Base-by-base conservation (phyloP, 371 early-diverging fungal genomes). In the Mucor irregularis region DNA sequence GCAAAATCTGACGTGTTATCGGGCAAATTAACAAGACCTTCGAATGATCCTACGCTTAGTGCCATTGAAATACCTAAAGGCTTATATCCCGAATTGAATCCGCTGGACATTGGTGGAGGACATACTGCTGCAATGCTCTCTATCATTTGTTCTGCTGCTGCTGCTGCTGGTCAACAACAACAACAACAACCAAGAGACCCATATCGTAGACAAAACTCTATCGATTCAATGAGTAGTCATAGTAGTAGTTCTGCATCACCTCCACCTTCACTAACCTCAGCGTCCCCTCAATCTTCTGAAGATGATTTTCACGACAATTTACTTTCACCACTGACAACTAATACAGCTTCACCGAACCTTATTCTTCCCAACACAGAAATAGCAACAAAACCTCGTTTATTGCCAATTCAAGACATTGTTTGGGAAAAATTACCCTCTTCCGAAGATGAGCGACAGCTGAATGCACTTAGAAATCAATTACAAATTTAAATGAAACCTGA, bases 1-100 rank as follows among this genome's bases (percentile, higher is more conserved):
- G 81, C 84, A 35, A 85, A 86, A 45, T 83, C 82, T 13, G 91
- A 93, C 57, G 74, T 90, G n/a, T 50, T 69, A 22, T 51, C 74
- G 9, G 82, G 76, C 1, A 69, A 68, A n/a, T 67, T 87, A 30
- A 47, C 53, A 19, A 61, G 71, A 19, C 87, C 87, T 7, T 69
- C 73, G 0, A 57, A 64, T 22, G 83, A 85, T 29, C 68, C 71
- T 16, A 53, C 53, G 11, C 65, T 85, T 5, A 66, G 49, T 21
- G 21, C 69, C 13, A 73, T 84, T 11, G 62, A 64, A 0, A 73
- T 84, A 3, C 85, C 83, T 9, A 81, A 80, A 47, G 80, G 83
- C 5, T 39, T 83, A 31, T 85, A 84, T 56, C 85, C 83, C 19
- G 83, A 84, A 62, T 43, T 73, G 33, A 66, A 74, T 49, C 65